Evolutionary conservation across 768 basidiomycete genomes (phyloP), one percentile per base, ranked within the genome.

Genomic region (Rhizopogon vulgaris): DNA sequence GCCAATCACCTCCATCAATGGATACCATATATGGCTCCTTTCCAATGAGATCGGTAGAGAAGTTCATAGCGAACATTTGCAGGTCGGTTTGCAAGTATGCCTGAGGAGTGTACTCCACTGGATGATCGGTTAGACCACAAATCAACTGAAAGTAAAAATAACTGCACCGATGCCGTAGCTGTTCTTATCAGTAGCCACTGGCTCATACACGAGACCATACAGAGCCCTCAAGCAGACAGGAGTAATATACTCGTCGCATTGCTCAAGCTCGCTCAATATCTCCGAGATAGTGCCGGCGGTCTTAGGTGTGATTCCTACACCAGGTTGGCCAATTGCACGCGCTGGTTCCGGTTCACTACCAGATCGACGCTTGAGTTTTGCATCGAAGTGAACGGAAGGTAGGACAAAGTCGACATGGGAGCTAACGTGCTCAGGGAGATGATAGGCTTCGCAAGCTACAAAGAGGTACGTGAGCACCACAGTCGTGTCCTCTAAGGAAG

Each of bases 91-190:
- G 53, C 22, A 68, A 46, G 46, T 61, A 69, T 41, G 53, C 61
- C 49, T 65, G 56, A 9, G 71, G 71, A 5, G 67, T 62, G 51
- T 63, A 72, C 48, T 73, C 71, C 49, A 63, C 69, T 69, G 52
- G 5, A 32, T n/a, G n/a, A 40, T 34, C 2, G 6, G 38, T 15
- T 45, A 34, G 41, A 22, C 55, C 34, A 14, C 32, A 9, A 34
- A 3, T 47, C 38, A 49, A 12, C 15, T 9, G 17, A 30, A 37
- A 27, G 11, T n/a, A 10, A 11, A 27, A n/a, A 51, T 54, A 57
- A 22, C 22, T 22, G 22, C 11, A 68, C 68, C 63, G 5, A 71
- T 58, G 18, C 71, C 71, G 18, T 59, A 72, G 40, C 65, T 69
- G 41, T 72, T 72, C 50, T 41, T 57, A 34, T 48, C 30, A 56